Evolutionary conservation across 1,139 yeast genomes (phyloP), one percentile per base, ranked within the genome.

Genomic region (Blastobotrys indianensis): DNA sequence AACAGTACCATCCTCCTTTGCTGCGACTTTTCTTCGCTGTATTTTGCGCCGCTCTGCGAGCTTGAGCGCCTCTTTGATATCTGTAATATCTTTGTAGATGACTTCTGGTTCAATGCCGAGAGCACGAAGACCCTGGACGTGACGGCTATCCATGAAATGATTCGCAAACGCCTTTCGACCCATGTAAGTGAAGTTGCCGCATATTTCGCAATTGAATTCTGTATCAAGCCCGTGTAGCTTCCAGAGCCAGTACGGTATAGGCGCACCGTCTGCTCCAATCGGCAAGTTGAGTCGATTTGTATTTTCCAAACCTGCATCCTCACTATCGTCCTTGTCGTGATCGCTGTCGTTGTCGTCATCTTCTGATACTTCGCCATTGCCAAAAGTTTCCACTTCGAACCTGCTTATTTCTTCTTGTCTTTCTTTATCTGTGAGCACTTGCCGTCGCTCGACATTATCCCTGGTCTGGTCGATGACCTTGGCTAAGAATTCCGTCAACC

Each of bases 171-270:
- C 74, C 41, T 74, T 70, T 17, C 95, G 73, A 1, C 99, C 98
- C 58, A 78, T 77, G 66, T 84, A 92, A 6, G 70, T 69, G 36
- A 69, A 65, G 58, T 86, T 82, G 1, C 95, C 95, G 62, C 99
- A 92, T 4, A 92, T 77, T 62, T 94, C 97, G 65, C 99, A 92
- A 1, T 68, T 62, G 56, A 79, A 86, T 43, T 76, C 78, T 44
- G 78, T 76, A 48, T 85, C 87, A 10, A 90, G 70, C 0, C 98
- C 98, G 58, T 87, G 92, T 32, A 88, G 70, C 62, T 90, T 92
- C 73, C 80, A 90, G 28, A 92, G 69, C 99, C 99, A 92, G 49
- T 74, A 79, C 1, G 98, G 98, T 34, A 92, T 87, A 0, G 97
- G 97, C 36, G 76, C 76, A 0, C 97, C 97, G 64, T 90, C 96